A percentile compares a stretch with the other conserved stretches of the same genome.
Evolutionary conservation across 73 alveolate genomes (phyloP).

Genomic region (Tetrahymena elliotti): DNA sequence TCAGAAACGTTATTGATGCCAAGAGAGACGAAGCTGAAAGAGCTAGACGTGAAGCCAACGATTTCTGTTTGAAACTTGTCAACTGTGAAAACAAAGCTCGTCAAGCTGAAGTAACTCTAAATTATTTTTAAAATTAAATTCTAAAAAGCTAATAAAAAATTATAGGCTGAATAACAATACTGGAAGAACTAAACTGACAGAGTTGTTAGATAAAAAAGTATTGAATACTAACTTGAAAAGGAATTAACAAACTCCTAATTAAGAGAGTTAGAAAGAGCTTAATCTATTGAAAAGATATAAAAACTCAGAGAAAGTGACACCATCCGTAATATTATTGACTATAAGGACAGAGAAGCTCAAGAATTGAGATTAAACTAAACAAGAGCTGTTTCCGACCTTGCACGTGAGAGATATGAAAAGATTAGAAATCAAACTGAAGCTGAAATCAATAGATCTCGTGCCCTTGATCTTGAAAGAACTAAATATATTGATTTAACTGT

Average conservation of each 20-base stretch:
- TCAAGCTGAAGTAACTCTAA: background rate
- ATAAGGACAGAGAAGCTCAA: background rate
- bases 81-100: background rate
- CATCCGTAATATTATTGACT: background rate
- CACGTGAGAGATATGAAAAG: background rate
- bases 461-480: background rate
- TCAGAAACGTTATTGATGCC: background rate
- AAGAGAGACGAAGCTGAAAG: constrained; percentile 1
- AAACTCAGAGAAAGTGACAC: background rate
- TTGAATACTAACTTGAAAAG: background rate
- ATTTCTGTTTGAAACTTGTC: background rate
- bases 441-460: background rate
- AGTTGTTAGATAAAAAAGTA: background rate
- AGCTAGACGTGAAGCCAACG: constrained; percentile 4
- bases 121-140: background rate
- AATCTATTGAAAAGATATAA: background rate
- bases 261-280: background rate
- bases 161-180: background rate
- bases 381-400: background rate
- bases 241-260: background rate
- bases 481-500: background rate
- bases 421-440: background rate
- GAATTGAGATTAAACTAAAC: background rate
- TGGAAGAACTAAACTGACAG: background rate
- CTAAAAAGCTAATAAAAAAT: background rate